These are phyloP conservation scores for Fusarium tjaetaba DNA, from an alignment of 2,329 filamentous ascomycete genomes.

Conservation along the genomic window DNA sequence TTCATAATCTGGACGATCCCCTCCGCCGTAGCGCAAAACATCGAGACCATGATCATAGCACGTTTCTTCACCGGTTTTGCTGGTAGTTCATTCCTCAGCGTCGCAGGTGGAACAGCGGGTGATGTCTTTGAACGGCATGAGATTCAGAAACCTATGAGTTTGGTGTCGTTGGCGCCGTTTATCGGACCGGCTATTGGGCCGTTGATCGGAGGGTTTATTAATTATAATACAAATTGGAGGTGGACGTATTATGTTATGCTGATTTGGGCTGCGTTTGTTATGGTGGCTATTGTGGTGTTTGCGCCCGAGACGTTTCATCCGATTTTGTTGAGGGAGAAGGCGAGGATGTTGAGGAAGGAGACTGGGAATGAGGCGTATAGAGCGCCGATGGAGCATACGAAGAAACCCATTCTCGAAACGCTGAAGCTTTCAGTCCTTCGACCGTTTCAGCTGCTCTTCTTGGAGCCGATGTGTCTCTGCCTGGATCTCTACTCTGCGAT, in stretches of 20 bases:
- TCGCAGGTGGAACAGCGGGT: slow-evolving; percentile 32
- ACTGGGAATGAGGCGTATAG: slow-evolving; percentile 10
- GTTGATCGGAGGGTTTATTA: slow-evolving; percentile 33
- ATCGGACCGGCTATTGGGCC: slow-evolving; percentile 33
- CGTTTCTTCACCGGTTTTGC: slow-evolving; percentile 80
- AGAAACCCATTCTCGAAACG: neutral
- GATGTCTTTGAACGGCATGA: slow-evolving; percentile 25
- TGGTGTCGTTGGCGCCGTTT: slow-evolving; percentile 33
- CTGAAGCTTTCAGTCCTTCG: slow-evolving; percentile 58
- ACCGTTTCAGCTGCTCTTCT: slow-evolving; percentile 77
- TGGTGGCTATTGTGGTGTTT: slow-evolving; percentile 22
- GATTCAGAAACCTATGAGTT: slow-evolving; percentile 34
- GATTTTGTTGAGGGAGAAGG: slow-evolving; percentile 17
- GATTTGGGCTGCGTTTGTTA: slow-evolving; percentile 22
- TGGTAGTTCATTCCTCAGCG: slow-evolving; percentile 52
- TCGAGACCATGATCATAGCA: slow-evolving; percentile 76
- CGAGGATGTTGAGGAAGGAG: slow-evolving; percentile 16
- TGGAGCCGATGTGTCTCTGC: slow-evolving; percentile 83
- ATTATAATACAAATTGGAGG: slow-evolving; percentile 26
- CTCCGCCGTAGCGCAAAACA: slow-evolving; percentile 78
- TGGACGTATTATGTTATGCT: slow-evolving; percentile 39
- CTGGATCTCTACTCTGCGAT: slow-evolving; percentile 84
- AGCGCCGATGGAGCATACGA: slow-evolving; percentile 9
- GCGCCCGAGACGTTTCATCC: slow-evolving; percentile 38
- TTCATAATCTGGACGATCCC: slow-evolving; percentile 83